phyloP scores from a whole-genome alignment of 2,329 filamentous ascomycete genomes.

The Stagonosporopsis chrysanthemi region DNA sequence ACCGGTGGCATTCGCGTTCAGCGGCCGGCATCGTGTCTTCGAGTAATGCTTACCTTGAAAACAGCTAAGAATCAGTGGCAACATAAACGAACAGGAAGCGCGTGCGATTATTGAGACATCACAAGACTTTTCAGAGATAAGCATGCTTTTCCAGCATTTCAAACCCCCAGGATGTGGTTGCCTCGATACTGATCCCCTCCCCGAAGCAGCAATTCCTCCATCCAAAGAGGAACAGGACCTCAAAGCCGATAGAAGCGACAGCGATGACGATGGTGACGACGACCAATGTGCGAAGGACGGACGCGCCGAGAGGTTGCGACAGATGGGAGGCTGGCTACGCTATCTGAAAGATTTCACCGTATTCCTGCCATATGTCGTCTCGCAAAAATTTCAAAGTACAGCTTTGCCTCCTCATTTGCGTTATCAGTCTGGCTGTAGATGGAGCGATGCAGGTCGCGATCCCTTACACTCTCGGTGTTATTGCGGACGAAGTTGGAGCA shows the following conservation, averaged over 20 bases:
- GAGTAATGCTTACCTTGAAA: background rate
- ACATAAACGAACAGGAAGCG: background rate
- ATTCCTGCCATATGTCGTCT: conserved; percentile 78
- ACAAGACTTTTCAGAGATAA: background rate
- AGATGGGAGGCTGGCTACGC: conserved; percentile 76
- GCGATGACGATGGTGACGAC: conserved; percentile 37
- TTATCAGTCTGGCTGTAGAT: conserved; percentile 69
- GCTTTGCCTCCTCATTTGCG: conserved; percentile 69
- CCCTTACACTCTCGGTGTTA: conserved; percentile 77
- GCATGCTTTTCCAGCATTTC: conserved; percentile 17
- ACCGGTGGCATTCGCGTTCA: background rate
- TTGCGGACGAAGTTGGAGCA: conserved; percentile 71
- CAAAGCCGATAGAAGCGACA: background rate
- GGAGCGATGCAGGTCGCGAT: conserved; percentile 77
- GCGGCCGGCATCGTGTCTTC: background rate
- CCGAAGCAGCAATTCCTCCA: conserved; percentile 17
- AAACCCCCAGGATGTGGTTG: conserved; percentile 13
- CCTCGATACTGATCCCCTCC: conserved; percentile 20
- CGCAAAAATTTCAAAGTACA: conserved; percentile 69
- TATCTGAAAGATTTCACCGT: conserved; percentile 76
- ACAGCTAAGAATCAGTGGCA: background rate
- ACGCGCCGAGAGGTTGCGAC: conserved; percentile 66
- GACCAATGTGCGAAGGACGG: conserved; percentile 42
- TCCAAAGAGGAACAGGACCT: background rate
- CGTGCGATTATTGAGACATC: too few relatives aligned